phyloP scores from a whole-genome alignment of 331 rosid genomes.

The Malus hybrid region DNA sequence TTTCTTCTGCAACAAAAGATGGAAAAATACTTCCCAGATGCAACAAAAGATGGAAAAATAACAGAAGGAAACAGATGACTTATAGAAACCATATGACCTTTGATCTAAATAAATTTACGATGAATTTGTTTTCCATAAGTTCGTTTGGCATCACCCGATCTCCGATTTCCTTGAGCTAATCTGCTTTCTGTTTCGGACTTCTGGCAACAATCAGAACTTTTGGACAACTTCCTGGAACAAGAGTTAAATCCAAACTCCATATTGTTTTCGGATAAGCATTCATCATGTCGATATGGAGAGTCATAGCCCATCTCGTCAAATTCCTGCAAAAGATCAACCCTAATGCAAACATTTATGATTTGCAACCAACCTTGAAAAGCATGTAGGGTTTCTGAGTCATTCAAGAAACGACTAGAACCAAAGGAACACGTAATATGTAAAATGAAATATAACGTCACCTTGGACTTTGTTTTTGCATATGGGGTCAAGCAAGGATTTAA shows the following conservation, averaged over 20 bases:
- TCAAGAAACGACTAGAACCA: background rate
- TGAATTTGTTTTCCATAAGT: constrained; percentile 39
- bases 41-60: constrained; percentile 1
- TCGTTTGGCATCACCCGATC: constrained; percentile 61
- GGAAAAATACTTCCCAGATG: constrained; percentile 16
- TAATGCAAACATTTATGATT: background rate
- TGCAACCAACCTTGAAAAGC: background rate
- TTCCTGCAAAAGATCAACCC: constrained; percentile 40
- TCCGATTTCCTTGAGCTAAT: constrained; percentile 28
- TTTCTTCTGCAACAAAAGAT: background rate
- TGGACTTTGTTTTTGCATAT: constrained; percentile 53
- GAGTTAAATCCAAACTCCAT: constrained; percentile 32
- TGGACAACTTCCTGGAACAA: constrained; percentile 37
- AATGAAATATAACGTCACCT: constrained; percentile 26
- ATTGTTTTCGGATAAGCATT: constrained; percentile 37
- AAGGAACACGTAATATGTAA: background rate
- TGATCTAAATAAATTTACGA: constrained; percentile 29
- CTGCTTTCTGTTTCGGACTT: constrained; percentile 24
- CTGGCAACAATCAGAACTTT: constrained; percentile 67
- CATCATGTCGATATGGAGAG: constrained; percentile 36
- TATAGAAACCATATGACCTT: background rate
- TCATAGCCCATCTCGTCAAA: constrained; percentile 41
- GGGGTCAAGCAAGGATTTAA: constrained; percentile 86
- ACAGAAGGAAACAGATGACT: constrained; percentile 16
- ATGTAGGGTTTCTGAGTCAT: background rate